These are phyloP conservation scores for Lactarius sanguifluus DNA, from an alignment of 768 basidiomycete species.

Conservation along the genomic window DNA sequence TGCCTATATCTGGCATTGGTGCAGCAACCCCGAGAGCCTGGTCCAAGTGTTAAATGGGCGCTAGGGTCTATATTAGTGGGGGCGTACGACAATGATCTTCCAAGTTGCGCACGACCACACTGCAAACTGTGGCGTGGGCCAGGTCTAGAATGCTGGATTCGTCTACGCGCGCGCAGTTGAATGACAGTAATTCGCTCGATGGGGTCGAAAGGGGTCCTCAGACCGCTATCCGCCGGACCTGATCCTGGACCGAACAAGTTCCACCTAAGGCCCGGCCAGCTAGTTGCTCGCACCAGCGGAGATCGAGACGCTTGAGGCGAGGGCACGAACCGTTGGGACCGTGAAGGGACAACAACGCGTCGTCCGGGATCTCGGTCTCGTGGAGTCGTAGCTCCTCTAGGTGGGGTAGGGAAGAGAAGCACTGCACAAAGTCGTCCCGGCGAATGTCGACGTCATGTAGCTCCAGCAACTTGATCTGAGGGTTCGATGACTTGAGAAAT, in stretches of 20 bases:
- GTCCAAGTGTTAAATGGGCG: conserved; percentile 9
- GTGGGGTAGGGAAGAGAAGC: conserved; percentile 40
- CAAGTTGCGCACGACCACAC: conserved; percentile 42
- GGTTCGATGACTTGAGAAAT: conserved; percentile 37
- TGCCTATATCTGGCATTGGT: conserved; percentile 55
- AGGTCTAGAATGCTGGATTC: conserved; percentile 55
- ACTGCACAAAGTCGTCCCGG: conserved; percentile 39
- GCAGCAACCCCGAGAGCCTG: conserved; percentile 52
- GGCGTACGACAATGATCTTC: conserved; percentile 58
- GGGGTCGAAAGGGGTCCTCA: conserved; percentile 28
- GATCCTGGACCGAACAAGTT: conserved; percentile 46
- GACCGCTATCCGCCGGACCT: conserved; percentile 11
- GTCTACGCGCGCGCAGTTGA: conserved; percentile 56
- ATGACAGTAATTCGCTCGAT: conserved; percentile 52
- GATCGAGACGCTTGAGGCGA: conserved; percentile 47
- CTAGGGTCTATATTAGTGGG: neutral
- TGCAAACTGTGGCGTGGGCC: conserved; percentile 47
- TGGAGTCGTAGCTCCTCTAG: conserved; percentile 54
- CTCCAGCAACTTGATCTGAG: conserved; percentile 43
- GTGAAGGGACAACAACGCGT: conserved; percentile 41
- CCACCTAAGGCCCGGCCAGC: conserved; percentile 51
- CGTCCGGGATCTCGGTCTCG: conserved; percentile 56
- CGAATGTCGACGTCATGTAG: conserved; percentile 50
- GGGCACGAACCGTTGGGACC: conserved; percentile 48
- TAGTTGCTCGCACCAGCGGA: conserved; percentile 60